Evolutionary conservation across 2,329 filamentous ascomycete genomes (phyloP), one percentile per base, ranked within the genome.

Genomic region (Gliomastix tumulicola): DNA sequence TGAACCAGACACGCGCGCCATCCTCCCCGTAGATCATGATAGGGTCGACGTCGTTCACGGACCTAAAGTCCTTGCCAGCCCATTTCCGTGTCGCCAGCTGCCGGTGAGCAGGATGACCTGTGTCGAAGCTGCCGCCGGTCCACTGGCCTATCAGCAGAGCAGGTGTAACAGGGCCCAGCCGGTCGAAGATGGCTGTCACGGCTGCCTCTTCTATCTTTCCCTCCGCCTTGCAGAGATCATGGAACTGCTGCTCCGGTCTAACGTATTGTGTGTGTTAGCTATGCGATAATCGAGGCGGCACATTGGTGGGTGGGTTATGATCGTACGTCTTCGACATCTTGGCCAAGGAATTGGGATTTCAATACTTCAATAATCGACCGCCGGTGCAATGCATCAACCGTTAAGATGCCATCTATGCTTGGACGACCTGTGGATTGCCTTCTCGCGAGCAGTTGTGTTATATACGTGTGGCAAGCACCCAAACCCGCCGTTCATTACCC

Each of bases 31-130:
- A 46, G 1, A 52, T 33, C 17, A 53, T 46, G 21, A 59, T 42
- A 7, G 55, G 54, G 9, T 55, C 53, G 9, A 57, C 53, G 25
- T 58, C 53, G 13, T 58, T 44, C 1, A 43, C 42, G 4, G 41
- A 45, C 4, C 46, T 41, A 30, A 56, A 57, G n/a, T 48, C 49
- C 16, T 54, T 54, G 1, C 54, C 55, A 2, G 50, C 48, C 55
- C 55, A 59, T 10, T 50, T 49, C 23, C 54, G 41, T 3, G 42
- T 36, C 6, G 39, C 40, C 18, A 56, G 41, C 16, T 43, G 37
- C 7, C 39, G 25, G 32, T 53, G 43, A 3, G 45, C 43, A 2
- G 48, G 44, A 22, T 55, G 52, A 2, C 45, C 45, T 0, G 51
- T 56, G 21, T 49, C 41, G 20, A 57, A 39, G n/a, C 43, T 44